Base-by-base conservation (phyloP, 139 green algal genomes). In the Chlamydomonas sphaeroides region DNA sequence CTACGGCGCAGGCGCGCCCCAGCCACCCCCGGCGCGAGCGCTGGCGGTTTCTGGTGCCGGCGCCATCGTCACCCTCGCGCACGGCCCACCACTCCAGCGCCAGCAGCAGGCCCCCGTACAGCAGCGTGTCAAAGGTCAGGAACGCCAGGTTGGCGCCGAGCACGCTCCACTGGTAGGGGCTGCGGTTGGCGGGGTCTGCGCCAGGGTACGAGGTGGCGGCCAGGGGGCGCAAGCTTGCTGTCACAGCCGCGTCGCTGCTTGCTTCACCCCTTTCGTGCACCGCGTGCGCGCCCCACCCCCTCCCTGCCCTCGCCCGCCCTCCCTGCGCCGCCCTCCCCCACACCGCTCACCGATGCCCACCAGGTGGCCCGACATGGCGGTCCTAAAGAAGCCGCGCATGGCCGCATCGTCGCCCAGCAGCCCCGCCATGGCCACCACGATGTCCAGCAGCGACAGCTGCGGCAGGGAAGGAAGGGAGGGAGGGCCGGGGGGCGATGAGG, bases 171-270 rank as follows among this genome's bases (percentile, higher is more conserved):
- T 81, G 74, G 39, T 72, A 71, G 59, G 74, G 74, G 74, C 74
- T 81, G 7, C n/a, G n/a, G 61, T 81, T 62, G 61, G 59, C 21
- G 41, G 74, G 61, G 42, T 81, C 74, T 81, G 74, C 33, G 63
- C 3, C 11, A n/a, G n/a, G 11, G 48, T 56, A 56, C 5, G 32
- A 8, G 30, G 28, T 28, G 30, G 20, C 8, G 28, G 63, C 21
- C 28, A 45, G 63, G 8, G 10, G 5, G 59, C 7, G 59, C n/a
- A n/a, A n/a, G n/a, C n/a, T n/a, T n/a, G n/a, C n/a, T n/a, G n/a
- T n/a, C n/a, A n/a, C n/a, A n/a, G n/a, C n/a, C n/a, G n/a, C n/a
- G n/a, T n/a, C n/a, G n/a, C n/a, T n/a, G n/a, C n/a, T n/a, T n/a
- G n/a, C n/a, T n/a, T n/a, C n/a, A n/a, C n/a, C n/a, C n/a, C n/a